Evolutionary conservation across 176 grass and related monocot species (phyloP).

Genomic region (Bothriochloa decipiens): DNA sequence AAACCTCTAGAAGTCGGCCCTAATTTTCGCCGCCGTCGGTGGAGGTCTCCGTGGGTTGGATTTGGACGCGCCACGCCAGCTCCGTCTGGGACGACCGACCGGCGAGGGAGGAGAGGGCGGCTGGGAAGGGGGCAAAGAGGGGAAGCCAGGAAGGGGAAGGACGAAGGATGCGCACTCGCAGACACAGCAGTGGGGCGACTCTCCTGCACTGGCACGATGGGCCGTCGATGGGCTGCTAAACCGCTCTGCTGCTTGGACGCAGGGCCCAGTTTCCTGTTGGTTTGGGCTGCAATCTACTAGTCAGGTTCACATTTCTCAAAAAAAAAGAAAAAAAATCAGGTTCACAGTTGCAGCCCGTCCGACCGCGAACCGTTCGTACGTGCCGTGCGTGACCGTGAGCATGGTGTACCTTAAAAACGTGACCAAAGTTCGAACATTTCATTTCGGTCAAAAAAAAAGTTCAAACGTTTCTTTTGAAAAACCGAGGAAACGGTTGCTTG

Average conservation of each 20-base stretch:
- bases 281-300: too few relatives aligned
- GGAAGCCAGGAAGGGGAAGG: neutral
- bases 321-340: too few relatives aligned
- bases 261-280: neutral
- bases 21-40: neutral
- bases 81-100: neutral
- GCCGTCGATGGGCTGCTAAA: neutral
- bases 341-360: neutral
- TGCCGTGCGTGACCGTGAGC: too few relatives aligned
- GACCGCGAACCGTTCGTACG: neutral
- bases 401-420: too few relatives aligned
- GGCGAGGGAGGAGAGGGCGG: neutral
- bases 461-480: neutral
- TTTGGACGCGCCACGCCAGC: neutral
- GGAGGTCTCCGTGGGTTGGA: neutral
- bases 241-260: neutral
- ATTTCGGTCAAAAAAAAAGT: neutral
- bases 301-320: neutral
- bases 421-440: neutral
- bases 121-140: neutral
- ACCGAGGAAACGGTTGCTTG: neutral
- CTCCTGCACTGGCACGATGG: neutral
- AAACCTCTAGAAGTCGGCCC: neutral
- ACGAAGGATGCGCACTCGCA: neutral
- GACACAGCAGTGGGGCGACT: neutral